Evolutionary conservation across 176 grass and related monocot species (phyloP).

Genomic region (Bolboschoenus planiculmis): DNA sequence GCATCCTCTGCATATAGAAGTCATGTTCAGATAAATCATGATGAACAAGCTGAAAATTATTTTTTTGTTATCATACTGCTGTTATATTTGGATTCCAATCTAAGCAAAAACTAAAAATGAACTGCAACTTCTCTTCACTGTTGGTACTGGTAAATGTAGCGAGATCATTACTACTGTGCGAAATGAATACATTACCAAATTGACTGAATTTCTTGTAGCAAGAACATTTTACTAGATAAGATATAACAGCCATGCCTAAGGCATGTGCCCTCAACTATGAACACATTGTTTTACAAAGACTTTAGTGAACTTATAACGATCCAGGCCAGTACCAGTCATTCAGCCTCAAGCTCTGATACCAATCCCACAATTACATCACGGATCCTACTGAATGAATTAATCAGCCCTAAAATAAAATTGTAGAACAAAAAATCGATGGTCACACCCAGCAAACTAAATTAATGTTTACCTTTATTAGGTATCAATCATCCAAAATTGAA

Average conservation of each 20-base stretch:
- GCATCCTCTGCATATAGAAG: not conserved
- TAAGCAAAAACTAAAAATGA: not conserved
- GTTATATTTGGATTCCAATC: not conserved
- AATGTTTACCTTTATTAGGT: slow-evolving; percentile 19
- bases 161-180: not conserved
- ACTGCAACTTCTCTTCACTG: not conserved
- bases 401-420: slow-evolving; percentile 6
- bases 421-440: slow-evolving; percentile 20
- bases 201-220: not conserved
- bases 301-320: not conserved
- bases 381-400: not conserved
- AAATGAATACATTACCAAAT: not conserved
- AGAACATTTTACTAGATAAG: no score
- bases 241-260: not conserved
- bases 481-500: slow-evolving; percentile 33
- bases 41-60: not conserved
- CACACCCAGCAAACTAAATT: slow-evolving; percentile 1
- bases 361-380: not conserved
- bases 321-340: not conserved
- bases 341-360: not conserved
- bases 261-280: not conserved
- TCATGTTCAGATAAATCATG: not conserved
- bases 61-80: not conserved
- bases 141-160: not conserved
- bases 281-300: not conserved